Conservation (phyloP, 2,329 filamentous ascomycete species). For the Karstenula rhodostoma region DNA sequence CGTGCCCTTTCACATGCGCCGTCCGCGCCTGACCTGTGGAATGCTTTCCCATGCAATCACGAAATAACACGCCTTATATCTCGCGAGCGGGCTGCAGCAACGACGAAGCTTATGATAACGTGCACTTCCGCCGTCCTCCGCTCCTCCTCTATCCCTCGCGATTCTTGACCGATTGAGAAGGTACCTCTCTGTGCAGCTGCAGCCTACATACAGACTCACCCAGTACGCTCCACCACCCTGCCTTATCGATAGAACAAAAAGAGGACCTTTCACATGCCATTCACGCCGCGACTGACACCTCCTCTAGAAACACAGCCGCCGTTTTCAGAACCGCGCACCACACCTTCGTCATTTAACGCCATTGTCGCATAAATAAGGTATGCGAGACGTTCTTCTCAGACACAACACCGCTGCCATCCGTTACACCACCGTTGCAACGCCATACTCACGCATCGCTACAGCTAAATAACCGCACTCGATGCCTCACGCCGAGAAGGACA, state of each 20-base stretch:
- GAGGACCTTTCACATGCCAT: conserved; percentile 12
- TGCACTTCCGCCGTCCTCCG: background rate
- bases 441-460: conserved; percentile 1
- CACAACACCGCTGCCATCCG: background rate
- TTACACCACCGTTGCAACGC: background rate
- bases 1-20: conserved; percentile 13
- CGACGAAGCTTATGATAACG: background rate
- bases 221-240: background rate
- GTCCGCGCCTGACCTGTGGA: background rate
- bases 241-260: conserved; percentile 10
- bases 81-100: background rate
- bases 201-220: background rate
- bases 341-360: conserved; percentile 1
- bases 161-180: background rate
- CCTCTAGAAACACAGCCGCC: conserved; percentile 9
- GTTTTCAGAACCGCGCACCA: conserved; percentile 12
- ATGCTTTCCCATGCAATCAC: conserved; percentile 6
- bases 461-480: conserved; percentile 16
- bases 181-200: background rate
- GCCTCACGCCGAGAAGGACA: conserved; percentile 46
- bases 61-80: conserved; percentile 3
- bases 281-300: conserved; percentile 4
- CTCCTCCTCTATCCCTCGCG: background rate
- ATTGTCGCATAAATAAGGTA: conserved; percentile 5
- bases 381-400: background rate